These are phyloP conservation scores for Bonia amplexicaulis DNA, from an alignment of 176 grass and related monocot genomes.

Conservation along the genomic window DNA sequence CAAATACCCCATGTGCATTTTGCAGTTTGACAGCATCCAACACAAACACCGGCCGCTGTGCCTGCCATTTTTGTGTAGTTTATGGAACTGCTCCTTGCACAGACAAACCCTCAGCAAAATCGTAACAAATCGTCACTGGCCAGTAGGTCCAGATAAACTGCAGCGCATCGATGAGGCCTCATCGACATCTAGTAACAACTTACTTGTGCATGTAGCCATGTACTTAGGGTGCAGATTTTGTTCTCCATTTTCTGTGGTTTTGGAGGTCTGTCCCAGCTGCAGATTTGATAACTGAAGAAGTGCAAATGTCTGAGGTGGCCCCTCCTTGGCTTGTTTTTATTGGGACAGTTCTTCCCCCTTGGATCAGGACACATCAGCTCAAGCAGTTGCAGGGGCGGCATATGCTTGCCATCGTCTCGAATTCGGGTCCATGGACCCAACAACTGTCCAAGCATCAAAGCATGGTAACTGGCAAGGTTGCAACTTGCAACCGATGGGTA, in stretches of 20 bases:
- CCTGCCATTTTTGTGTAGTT: neutral
- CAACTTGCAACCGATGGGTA: too few relatives aligned
- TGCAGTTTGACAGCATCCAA: neutral
- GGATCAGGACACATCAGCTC: neutral
- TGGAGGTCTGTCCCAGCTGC: neutral
- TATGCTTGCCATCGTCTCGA: neutral
- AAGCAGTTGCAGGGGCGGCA: neutral
- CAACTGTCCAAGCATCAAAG: too few relatives aligned
- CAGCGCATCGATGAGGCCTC: neutral
- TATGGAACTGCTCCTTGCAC: neutral
- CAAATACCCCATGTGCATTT: neutral
- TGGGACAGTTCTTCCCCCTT: conserved; percentile 5
- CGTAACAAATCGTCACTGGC: too few relatives aligned
- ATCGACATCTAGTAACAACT: neutral
- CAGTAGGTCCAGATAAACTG: neutral
- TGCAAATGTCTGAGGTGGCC: neutral
- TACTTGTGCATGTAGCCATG: neutral
- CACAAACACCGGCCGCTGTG: neutral
- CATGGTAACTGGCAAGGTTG: too few relatives aligned
- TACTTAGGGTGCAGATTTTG: neutral
- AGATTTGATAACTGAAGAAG: conserved; percentile 17
- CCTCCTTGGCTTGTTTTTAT: conserved; percentile 7
- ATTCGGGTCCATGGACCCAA: neutral
- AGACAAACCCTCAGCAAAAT: neutral
- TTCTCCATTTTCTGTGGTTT: neutral